These are phyloP conservation scores for Candolleomyces efflorescens DNA, from an alignment of 768 basidiomycete species.

Conservation along the genomic window DNA sequence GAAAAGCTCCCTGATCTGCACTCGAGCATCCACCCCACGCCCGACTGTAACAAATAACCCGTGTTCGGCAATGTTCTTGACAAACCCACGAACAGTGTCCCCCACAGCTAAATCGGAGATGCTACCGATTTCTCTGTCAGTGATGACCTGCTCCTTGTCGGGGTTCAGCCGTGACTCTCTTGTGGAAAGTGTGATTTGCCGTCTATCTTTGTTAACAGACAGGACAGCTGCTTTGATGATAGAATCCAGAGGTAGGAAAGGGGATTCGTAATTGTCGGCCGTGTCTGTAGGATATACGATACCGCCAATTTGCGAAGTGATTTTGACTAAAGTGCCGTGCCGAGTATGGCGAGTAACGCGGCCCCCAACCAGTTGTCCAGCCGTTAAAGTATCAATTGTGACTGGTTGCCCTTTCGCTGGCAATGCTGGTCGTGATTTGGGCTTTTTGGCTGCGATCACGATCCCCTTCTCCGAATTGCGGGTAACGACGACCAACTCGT, in stretches of 20 bases:
- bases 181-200: slow-evolving; percentile 75
- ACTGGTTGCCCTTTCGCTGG: slow-evolving; percentile 44
- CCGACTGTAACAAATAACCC: slow-evolving; percentile 89
- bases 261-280: slow-evolving; percentile 69
- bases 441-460: slow-evolving; percentile 77
- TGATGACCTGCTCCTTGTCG: slow-evolving; percentile 41
- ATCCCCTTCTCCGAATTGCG: slow-evolving; percentile 83
- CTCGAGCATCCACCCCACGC: slow-evolving; percentile 78
- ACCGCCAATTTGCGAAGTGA: slow-evolving; percentile 68
- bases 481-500: slow-evolving; percentile 83
- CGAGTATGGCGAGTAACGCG: slow-evolving; percentile 72
- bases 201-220: slow-evolving; percentile 58
- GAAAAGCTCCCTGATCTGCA: slow-evolving; percentile 92
- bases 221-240: slow-evolving; percentile 71
- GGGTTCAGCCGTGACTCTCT: slow-evolving; percentile 67
- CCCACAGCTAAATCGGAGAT: slow-evolving; percentile 67
- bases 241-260: slow-evolving; percentile 59
- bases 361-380: slow-evolving; percentile 78
- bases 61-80: slow-evolving; percentile 82
- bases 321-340: slow-evolving; percentile 73
- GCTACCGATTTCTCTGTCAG: slow-evolving; percentile 65
- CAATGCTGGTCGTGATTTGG: slow-evolving; percentile 48
- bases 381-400: slow-evolving; percentile 58
- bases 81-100: slow-evolving; percentile 77
- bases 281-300: slow-evolving; percentile 79